These are phyloP conservation scores for Penicillium turbatum DNA, from an alignment of 495 filamentous ascomycete genomes.

Conservation along the genomic window DNA sequence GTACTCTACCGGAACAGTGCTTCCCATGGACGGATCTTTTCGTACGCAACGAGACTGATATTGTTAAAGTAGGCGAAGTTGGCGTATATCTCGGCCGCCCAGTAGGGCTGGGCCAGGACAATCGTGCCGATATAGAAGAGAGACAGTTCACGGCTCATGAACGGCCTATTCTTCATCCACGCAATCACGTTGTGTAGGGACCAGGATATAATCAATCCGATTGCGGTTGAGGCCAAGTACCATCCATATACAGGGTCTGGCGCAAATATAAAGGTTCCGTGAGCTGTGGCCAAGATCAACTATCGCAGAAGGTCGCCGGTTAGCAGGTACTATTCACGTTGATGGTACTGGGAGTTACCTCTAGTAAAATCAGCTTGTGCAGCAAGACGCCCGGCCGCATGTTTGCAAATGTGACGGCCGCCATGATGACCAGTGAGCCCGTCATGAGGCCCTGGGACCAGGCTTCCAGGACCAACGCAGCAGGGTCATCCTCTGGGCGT, in stretches of 20 bases:
- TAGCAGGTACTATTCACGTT: neutral
- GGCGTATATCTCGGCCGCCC: conserved; percentile 47
- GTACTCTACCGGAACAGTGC: conserved; percentile 50
- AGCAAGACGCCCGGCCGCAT: conserved; percentile 40
- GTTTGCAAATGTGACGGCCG: conserved; percentile 38
- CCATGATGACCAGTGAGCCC: conserved; percentile 43
- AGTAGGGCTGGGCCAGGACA: conserved; percentile 40
- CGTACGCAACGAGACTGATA: too few species aligned
- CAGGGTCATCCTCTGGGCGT: too few species aligned
- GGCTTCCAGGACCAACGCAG: conserved; percentile 42
- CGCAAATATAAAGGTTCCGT: conserved; percentile 47
- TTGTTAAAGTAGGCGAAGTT: conserved; percentile 50
- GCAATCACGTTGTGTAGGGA: conserved; percentile 46
- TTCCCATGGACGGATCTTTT: conserved; percentile 49
- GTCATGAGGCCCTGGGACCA: conserved; percentile 49
- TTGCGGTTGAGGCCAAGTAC: conserved; percentile 44
- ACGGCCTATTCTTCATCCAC: conserved; percentile 48
- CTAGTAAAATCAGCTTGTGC: conserved; percentile 45
- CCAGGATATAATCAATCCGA: conserved; percentile 45
- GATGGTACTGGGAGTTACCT: too few species aligned
- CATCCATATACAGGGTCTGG: conserved; percentile 41
- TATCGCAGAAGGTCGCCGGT: conserved; percentile 2
- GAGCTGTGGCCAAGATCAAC: conserved; percentile 34
- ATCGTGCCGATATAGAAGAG: conserved; percentile 39
- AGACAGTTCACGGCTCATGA: conserved; percentile 33